These are phyloP conservation scores for Tricladium varicosporioides DNA, from an alignment of 2,329 filamentous ascomycete species.

Conservation along the genomic window DNA sequence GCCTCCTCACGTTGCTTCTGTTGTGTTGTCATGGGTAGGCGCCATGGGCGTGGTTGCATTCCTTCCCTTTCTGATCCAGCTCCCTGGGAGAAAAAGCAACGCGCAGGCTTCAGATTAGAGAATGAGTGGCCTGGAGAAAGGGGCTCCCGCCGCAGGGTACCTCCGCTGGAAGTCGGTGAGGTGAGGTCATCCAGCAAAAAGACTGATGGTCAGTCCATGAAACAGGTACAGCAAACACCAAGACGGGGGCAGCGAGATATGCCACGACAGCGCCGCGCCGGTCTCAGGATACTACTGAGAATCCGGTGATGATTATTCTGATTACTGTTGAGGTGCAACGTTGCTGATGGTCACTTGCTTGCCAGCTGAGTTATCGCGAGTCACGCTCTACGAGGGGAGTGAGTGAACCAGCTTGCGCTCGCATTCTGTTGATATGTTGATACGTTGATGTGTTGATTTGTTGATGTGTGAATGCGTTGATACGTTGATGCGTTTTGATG, in stretches of 20 bases:
- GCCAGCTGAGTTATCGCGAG: no score
- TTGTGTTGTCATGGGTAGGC: no score
- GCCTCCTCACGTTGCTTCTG: no score
- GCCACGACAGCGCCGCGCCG: neutral
- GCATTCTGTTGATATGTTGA: no score
- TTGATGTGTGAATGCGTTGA: no score
- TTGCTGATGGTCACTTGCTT: constrained; percentile 16
- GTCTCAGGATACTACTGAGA: no score
- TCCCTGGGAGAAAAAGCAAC: neutral
- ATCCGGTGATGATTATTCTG: no score
- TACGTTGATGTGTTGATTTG: no score
- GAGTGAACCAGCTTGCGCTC: no score
- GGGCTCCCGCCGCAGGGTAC: neutral
- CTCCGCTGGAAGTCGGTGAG: neutral
- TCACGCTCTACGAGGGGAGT: no score
- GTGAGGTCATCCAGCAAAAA: neutral
- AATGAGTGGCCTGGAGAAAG: neutral
- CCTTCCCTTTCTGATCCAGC: neutral
- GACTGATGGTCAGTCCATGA: neutral
- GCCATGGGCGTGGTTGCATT: no score
- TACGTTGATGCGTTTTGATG: neutral
- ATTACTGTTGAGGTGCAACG: constrained; percentile 8
- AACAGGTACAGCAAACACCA: neutral
- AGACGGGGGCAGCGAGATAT: neutral
- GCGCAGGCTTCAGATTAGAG: neutral